Base-by-base conservation (phyloP, 2,329 filamentous ascomycete species). In the Cladosporium sp. region DNA sequence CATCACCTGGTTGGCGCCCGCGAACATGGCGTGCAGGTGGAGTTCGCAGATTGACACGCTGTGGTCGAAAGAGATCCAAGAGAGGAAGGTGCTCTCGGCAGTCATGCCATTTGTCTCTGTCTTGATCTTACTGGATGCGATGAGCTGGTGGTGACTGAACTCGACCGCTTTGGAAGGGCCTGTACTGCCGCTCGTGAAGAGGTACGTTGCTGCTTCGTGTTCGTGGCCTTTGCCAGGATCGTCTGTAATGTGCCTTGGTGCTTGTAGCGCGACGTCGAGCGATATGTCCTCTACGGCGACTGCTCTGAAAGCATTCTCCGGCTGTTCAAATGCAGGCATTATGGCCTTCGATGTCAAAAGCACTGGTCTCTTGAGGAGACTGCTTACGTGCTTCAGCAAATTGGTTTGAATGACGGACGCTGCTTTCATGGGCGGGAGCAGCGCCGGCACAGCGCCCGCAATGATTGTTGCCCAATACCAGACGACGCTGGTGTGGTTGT, bases 21-120 rank as follows among this genome's bases (percentile, higher is more conserved):
- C 67, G 31, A 67, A 75, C 55, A 85, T 70, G 1, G 84, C 82
- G 16, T 80, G 80, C 0, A 87, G 70, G 68, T 87, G 85, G 18
- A 83, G 80, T 61, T 88, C 82, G 1, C 78, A 74, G 3, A 88
- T 72, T 66, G 75, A 80, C 0, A 81, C 85, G 11, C 86, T 83
- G 65, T 87, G 85, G 67, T 87, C 84, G 8, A 86, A 73, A 0
- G 78, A 78, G 16, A 84, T 79, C 83, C 83, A 85, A 66, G 81
- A 83, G 4, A 85, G 57, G 40, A 76, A 70, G 2, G 67, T 52
- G n/a, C 62, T 65, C 31, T 68, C 28, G 29, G 31, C 53, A 33
- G 29, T 44, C 26, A 37, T 33, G 23, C 18, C 28, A 18, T 56
- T 49, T 4, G 55, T 37, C 4, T 55, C 21, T 16, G 59, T 56